These are phyloP conservation scores for Priceomyces fermenticarens DNA, from an alignment of 805 yeast species.

Conservation along the genomic window DNA sequence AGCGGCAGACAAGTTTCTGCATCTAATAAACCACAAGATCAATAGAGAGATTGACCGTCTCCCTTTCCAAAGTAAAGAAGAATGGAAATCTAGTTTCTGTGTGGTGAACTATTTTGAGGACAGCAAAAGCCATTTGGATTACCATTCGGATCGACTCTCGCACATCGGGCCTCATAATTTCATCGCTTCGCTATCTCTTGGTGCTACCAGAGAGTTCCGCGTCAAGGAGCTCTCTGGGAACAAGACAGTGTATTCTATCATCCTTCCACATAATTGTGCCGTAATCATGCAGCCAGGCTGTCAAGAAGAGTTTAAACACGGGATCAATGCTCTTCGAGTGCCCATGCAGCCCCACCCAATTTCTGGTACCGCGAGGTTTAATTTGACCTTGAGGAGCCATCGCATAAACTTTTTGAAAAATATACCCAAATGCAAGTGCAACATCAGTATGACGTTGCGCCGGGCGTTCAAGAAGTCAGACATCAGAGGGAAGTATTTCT, in stretches of 20 bases:
- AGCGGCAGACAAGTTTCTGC: constrained; percentile 38
- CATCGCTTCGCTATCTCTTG: constrained; percentile 66
- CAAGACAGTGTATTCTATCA: constrained; percentile 45
- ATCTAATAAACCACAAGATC: constrained; percentile 34
- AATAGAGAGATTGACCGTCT: constrained; percentile 26
- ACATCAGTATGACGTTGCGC: constrained; percentile 50
- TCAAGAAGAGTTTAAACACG: constrained; percentile 73
- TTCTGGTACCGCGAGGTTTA: constrained; percentile 52
- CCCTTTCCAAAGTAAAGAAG: constrained; percentile 34
- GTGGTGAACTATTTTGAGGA: constrained; percentile 55
- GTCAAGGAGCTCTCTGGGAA: constrained; percentile 43
- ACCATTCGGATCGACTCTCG: constrained; percentile 75
- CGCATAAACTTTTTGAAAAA: constrained; percentile 32
- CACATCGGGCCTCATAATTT: constrained; percentile 69
- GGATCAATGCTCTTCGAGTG: constrained; percentile 47
- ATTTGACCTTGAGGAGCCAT: constrained; percentile 63
- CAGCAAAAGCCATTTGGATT: constrained; percentile 54
- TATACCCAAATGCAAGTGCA: constrained; percentile 50
- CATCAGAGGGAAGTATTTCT: constrained; percentile 56
- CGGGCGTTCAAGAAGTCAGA: constrained; percentile 47
- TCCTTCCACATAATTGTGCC: constrained; percentile 68
- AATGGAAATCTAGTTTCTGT: constrained; percentile 55
- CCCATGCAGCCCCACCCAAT: constrained; percentile 40
- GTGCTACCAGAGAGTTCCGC: constrained; percentile 67
- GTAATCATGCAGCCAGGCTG: constrained; percentile 76